A percentile compares a stretch with the other conserved stretches of the same genome.
These are phyloP conservation scores for Diaporthe capsici DNA, from an alignment of 2,329 filamentous ascomycete genomes.

Conservation along the genomic window DNA sequence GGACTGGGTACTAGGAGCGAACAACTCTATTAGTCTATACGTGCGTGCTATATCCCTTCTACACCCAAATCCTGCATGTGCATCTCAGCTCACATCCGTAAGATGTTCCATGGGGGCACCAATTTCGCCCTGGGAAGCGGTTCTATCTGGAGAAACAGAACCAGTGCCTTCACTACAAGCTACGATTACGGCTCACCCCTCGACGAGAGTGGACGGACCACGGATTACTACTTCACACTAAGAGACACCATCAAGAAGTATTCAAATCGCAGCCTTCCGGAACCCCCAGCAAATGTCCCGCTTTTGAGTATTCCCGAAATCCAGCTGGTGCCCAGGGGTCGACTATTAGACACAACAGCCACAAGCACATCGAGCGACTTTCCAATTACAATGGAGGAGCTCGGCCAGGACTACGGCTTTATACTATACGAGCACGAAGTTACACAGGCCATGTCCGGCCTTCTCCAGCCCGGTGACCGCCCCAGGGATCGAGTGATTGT, in stretches of 20 bases:
- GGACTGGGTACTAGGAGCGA: slow-evolving; percentile 54
- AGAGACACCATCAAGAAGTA: slow-evolving; percentile 57
- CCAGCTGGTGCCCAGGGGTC: slow-evolving; percentile 52
- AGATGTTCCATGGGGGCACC: slow-evolving; percentile 67
- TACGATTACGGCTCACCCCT: slow-evolving; percentile 67
- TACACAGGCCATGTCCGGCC: slow-evolving; percentile 48
- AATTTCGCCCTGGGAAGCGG: slow-evolving; percentile 65
- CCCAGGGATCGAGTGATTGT: slow-evolving; percentile 62
- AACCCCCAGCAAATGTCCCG: slow-evolving; percentile 51
- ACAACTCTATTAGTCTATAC: slow-evolving; percentile 63
- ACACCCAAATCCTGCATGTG: accelerated
- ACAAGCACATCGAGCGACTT: slow-evolving; percentile 43
- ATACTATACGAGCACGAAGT: slow-evolving; percentile 58
- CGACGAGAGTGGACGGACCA: slow-evolving; percentile 63
- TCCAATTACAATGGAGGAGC: slow-evolving; percentile 60
- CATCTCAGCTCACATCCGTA: background rate
- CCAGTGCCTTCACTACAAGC: slow-evolving; percentile 59
- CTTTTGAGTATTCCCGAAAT: slow-evolving; percentile 54
- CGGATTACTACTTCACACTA: slow-evolving; percentile 58
- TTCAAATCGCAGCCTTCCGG: slow-evolving; percentile 54
- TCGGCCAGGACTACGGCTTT: slow-evolving; percentile 60
- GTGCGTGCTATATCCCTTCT: background rate
- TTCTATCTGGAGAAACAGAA: slow-evolving; percentile 57
- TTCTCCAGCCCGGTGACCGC: slow-evolving; percentile 57
- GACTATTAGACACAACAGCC: slow-evolving; percentile 55